Base-by-base conservation (phyloP, 331 rosid genomes). In the Saraca asoca region DNA sequence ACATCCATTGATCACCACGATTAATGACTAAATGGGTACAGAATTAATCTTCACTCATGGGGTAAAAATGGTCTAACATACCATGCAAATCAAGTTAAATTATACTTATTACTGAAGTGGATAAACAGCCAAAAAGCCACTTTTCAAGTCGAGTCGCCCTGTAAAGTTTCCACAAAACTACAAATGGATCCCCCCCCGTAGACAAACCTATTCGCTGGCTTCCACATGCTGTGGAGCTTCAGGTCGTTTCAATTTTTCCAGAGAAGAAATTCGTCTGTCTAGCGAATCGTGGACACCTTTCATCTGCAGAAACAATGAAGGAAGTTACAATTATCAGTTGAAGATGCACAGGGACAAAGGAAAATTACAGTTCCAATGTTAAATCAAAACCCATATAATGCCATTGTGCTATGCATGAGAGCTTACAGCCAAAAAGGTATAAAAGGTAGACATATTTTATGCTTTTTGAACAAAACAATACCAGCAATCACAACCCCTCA, bases 201-300 rank as follows among this genome's bases (percentile, higher is more conserved):
- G 60, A 9, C 45, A 63, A 66, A 16, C 65, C 84, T 84, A 84
- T 43, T 87, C 88, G 38, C 79, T 69, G 68, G 90, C 70, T 70
- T 78, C 89, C 69, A 43, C 80, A 29, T 83, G 89, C 75, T 76
- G 78, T 37, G 87, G 63, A 75, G 77, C 68, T 74, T 80, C 90
- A 35, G 76, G 55, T 61, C 75, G 90, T 73, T 85, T 84, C 80
- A 87, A 80, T 37, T 76, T 85, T 69, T 93, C 98, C 56, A 90
- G 75, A 39, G 95, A 77, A 38, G 87, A 85, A 82, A 93, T 81
- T 54, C 96, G 77, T 57, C 81, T 69, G 16, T 87, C 94, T 64
- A 93, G 72, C 42, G 95, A 84, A 20, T 77, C 81, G 18, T 86
- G 87, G 46, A 93, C 70, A 43, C 79, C 91, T 55, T 80, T 88